Conservation (phyloP, 176 grass and related monocot species). For the bread wheat (Triticum aestivum) region DNA sequence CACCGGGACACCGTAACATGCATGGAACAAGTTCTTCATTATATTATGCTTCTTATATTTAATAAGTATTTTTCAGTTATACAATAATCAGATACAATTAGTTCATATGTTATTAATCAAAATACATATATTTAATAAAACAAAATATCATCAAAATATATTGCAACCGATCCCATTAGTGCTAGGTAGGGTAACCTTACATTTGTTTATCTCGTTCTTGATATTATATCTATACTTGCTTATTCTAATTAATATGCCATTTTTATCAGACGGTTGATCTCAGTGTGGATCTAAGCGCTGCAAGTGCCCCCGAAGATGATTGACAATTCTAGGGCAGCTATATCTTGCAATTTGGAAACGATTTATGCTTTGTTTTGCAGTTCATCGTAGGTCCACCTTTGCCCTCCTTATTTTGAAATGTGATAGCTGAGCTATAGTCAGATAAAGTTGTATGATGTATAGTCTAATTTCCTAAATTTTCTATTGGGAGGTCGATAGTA, state of each 20-base stretch:
- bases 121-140: no score
- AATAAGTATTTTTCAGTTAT: no score
- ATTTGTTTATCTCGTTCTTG: background rate
- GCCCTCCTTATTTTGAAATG: background rate
- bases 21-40: no score
- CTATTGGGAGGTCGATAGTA: background rate
- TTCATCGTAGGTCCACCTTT: slow-evolving; percentile 17
- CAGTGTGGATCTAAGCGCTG: slow-evolving; percentile 84
- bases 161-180: background rate
- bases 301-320: slow-evolving; percentile 79
- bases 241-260: slow-evolving; percentile 12
- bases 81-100: no score
- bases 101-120: no score
- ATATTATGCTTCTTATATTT: no score
- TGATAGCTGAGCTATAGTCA: background rate
- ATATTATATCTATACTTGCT: slow-evolving; percentile 7
- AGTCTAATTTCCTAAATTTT: background rate
- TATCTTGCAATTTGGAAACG: slow-evolving; percentile 20
- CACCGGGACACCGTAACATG: no score
- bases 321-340: slow-evolving; percentile 1
- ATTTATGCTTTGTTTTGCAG: slow-evolving; percentile 7
- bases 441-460: slow-evolving; percentile 12
- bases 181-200: background rate
- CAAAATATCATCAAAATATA: no score
- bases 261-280: slow-evolving; percentile 62